phyloP scores from a whole-genome alignment of 1,284 basidiomycete species.

The Farysia itapuensis region DNA sequence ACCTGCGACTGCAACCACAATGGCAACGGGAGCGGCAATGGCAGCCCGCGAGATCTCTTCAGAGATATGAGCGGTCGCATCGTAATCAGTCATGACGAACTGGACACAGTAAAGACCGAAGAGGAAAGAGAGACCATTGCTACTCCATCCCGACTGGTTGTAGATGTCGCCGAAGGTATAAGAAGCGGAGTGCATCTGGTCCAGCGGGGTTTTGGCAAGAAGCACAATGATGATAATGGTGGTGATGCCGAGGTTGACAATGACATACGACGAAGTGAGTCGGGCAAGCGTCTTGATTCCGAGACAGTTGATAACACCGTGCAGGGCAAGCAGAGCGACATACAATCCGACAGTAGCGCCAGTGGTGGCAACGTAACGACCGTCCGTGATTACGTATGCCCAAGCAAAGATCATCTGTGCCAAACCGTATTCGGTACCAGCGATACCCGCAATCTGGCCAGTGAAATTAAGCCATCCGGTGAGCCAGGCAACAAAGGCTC shows the following conservation, averaged over 20 bases:
- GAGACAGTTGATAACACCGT: conserved; percentile 70
- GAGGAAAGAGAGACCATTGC: conserved; percentile 78
- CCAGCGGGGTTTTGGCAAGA: conserved; percentile 69
- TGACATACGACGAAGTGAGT: conserved; percentile 79
- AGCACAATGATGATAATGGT: conserved; percentile 75
- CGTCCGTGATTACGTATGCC: conserved; percentile 62
- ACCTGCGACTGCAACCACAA: conserved; percentile 75
- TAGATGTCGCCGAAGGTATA: conserved; percentile 72
- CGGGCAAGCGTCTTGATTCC: conserved; percentile 77
- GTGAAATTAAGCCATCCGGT: conserved; percentile 71
- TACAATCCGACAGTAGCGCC: conserved; percentile 53
- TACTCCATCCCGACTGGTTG: conserved; percentile 78
- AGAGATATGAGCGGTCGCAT: conserved; percentile 76
- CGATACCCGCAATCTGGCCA: conserved; percentile 79
- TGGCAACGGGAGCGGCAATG: conserved; percentile 74
- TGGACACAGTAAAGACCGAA: conserved; percentile 86
- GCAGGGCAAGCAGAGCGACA: conserved; percentile 52
- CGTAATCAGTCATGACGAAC: conserved; percentile 64
- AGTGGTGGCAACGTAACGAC: conserved; percentile 40
- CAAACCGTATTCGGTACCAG: conserved; percentile 85
- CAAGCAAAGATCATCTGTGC: conserved; percentile 81
- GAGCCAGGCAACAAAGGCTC: conserved; percentile 71
- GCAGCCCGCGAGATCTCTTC: conserved; percentile 88
- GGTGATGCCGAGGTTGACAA: conserved; percentile 73
- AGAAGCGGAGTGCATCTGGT: conserved; percentile 72